Base-by-base conservation (phyloP, 257 asterid genomes). In the Gentiana straminea region DNA sequence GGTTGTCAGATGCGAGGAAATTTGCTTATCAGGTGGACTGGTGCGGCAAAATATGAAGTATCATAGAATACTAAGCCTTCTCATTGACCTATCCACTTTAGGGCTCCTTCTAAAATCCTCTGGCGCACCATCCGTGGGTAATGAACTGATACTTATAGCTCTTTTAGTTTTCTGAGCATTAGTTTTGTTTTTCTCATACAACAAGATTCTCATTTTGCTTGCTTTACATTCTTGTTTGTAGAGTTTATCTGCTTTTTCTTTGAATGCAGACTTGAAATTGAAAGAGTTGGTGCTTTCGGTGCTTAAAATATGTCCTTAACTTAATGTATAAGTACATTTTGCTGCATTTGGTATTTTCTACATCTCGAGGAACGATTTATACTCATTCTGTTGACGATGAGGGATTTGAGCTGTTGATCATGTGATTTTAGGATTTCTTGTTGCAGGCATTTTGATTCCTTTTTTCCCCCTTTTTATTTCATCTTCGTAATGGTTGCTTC, bases 101-200 rank as follows among this genome's bases (percentile, higher is more conserved):
- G 84, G 5, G 82, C 84, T 15, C 84, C 84, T 6, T 79, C 84
- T 2, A 79, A 79, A 54, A 75, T 75, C 49, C 77, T 79, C 45
- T 79, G 86, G 86, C 68, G 86, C 48, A 79, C 82, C 32, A 76
- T 79, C 61, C 76, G 86, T 52, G 86, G 86, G 84, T 79, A 51
- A 36, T n/a, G 37, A 3, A 60, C 3, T 52, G 2, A 13, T 35
- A 24, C 24, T 34, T n/a, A 7, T 34, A 36, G 5, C 7, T 44
- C 1, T 24, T 34, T 32, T 11, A 13, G 13, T 41, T 53, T 35
- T 1, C 9, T 12, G 1, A 44, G 0, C 1, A 8, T 49, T 51
- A 52, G n/a, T 24, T 24, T 24, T 24, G 24, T 24, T 24, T 24
- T 24, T 24, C 24, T 13, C 13, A 41, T 57, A 8, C 49, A 39